These are phyloP conservation scores for Xylaria nigripes DNA, from an alignment of 495 filamentous ascomycete genomes.

Conservation along the genomic window DNA sequence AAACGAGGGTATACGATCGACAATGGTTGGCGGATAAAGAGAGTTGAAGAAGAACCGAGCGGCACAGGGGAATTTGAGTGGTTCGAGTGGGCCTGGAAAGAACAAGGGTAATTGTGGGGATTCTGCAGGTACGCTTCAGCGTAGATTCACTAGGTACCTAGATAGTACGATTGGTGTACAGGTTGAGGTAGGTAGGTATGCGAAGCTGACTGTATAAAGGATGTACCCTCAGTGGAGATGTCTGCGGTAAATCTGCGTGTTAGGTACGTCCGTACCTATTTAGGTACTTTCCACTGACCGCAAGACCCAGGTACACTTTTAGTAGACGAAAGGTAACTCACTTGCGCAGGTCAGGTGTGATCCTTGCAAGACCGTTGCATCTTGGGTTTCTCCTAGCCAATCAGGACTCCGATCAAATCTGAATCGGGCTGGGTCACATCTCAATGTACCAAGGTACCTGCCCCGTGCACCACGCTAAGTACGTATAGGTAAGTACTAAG, in stretches of 20 bases:
- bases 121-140: slow-evolving; percentile 3
- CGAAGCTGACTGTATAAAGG: too few species aligned
- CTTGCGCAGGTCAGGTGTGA: background rate
- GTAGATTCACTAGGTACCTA: background rate
- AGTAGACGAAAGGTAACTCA: background rate
- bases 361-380: slow-evolving; percentile 1
- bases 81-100: background rate
- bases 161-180: background rate
- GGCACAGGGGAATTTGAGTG: background rate
- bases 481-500: background rate
- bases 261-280: too few species aligned
- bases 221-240: too few species aligned
- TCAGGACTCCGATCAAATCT: background rate
- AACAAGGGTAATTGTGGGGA: slow-evolving; percentile 1
- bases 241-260: too few species aligned
- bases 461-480: background rate
- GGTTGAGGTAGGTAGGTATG: too few species aligned
- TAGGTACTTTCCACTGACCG: too few species aligned
- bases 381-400: background rate
- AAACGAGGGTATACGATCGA: background rate
- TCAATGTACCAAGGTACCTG: background rate
- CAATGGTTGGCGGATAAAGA: slow-evolving; percentile 9
- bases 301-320: too few species aligned
- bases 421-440: background rate
- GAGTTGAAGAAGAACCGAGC: background rate